Conservation (phyloP, 1,284 basidiomycete species). For the Ceratobasidium sp. region DNA sequence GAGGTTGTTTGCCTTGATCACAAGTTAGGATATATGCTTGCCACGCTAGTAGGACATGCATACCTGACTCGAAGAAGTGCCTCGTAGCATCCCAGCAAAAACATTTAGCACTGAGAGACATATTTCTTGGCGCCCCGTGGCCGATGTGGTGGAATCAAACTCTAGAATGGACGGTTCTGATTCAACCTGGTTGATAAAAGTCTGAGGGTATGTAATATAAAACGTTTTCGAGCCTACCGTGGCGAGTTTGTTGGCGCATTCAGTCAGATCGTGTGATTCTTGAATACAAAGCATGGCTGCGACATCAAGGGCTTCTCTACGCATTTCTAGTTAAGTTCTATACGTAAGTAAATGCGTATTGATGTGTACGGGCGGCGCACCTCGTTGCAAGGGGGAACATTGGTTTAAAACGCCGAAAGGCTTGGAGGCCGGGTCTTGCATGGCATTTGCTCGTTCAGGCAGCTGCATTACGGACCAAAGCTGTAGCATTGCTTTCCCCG, state of each 20-base stretch:
- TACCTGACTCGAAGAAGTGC: slow-evolving; percentile 6
- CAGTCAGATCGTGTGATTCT: slow-evolving; percentile 1
- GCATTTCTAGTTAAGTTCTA: not conserved
- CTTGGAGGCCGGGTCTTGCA: not conserved
- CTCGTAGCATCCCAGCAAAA: not conserved
- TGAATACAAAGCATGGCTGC: slow-evolving; percentile 20
- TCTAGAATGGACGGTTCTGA: not conserved
- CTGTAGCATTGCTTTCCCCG: slow-evolving; percentile 36
- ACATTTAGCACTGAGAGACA: not conserved
- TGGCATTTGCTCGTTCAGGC: not conserved
- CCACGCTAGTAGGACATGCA: not conserved
- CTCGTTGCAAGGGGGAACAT: not conserved
- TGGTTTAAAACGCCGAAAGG: not conserved
- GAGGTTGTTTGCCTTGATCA: not conserved
- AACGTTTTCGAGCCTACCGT: not conserved
- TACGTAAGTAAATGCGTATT: not conserved
- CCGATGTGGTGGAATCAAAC: not conserved
- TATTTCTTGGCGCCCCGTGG: slow-evolving; percentile 1
- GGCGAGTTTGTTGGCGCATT: slow-evolving; percentile 16
- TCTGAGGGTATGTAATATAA: not conserved
- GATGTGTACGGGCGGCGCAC: not conserved
- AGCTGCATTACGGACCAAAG: slow-evolving; percentile 29
- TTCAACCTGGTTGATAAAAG: not conserved
- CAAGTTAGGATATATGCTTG: not conserved
- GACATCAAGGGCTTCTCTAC: slow-evolving; percentile 19